phyloP scores from a whole-genome alignment of 2,329 filamentous ascomycete genomes.

The Colletotrichum tamarilloi region DNA sequence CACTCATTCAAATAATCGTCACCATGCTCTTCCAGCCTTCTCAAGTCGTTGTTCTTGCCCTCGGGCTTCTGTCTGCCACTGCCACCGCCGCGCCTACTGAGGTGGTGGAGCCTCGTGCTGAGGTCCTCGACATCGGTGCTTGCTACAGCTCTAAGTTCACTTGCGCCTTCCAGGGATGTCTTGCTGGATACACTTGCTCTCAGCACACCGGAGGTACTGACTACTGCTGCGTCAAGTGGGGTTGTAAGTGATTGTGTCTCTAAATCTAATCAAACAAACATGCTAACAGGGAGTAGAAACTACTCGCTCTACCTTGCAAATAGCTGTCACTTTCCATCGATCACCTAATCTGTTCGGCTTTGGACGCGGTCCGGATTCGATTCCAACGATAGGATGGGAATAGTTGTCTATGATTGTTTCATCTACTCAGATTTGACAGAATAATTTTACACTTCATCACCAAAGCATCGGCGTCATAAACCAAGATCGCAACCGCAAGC shows the following conservation, averaged over 20 bases:
- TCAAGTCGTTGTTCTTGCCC: slow-evolving; percentile 3
- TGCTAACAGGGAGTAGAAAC: not conserved
- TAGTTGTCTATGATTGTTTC: no score
- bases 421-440: no score
- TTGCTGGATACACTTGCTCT: not conserved
- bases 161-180: slow-evolving; percentile 17
- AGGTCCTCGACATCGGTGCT: not conserved
- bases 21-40: slow-evolving; percentile 8
- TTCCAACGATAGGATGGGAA: no score
- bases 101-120: not conserved
- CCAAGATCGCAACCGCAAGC: no score
- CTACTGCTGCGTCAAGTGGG: slow-evolving; percentile 21
- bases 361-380: no score
- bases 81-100: not conserved
- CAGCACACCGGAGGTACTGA: not conserved
- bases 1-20: not conserved
- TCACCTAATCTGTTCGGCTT: not conserved
- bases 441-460: no score
- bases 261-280: not conserved
- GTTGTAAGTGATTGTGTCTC: not conserved
- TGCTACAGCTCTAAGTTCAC: slow-evolving; percentile 10
- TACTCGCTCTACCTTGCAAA: not conserved
- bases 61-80: slow-evolving; percentile 8
- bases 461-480: no score
- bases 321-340: not conserved